Conservation (phyloP, 805 yeast species). For the Komagataella populi region DNA sequence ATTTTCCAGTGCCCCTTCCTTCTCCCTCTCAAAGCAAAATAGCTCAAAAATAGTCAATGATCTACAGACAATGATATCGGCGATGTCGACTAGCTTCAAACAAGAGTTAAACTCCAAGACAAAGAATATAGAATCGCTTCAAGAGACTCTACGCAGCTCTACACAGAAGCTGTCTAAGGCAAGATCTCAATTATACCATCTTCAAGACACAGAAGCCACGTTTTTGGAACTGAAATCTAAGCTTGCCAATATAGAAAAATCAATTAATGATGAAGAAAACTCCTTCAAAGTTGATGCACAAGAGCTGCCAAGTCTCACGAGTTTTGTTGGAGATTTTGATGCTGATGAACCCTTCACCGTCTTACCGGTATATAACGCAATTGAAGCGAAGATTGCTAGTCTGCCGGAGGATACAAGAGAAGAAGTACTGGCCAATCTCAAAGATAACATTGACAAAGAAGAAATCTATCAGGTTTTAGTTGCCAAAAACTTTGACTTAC, state of each 20-base stretch:
- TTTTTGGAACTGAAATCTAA: slow-evolving; percentile 40
- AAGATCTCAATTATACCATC: slow-evolving; percentile 34
- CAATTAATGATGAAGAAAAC: slow-evolving; percentile 48
- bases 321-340: slow-evolving; percentile 48
- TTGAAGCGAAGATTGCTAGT: slow-evolving; percentile 26
- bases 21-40: slow-evolving; percentile 4
- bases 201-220: slow-evolving; percentile 28
- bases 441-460: slow-evolving; percentile 10
- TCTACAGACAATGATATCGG: slow-evolving; percentile 33
- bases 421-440: slow-evolving; percentile 1
- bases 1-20: neutral
- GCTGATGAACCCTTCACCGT: slow-evolving; percentile 89
- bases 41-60: slow-evolving; percentile 32
- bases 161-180: slow-evolving; percentile 35
- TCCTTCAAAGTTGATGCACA: slow-evolving; percentile 30
- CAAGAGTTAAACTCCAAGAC: slow-evolving; percentile 42
- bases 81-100: slow-evolving; percentile 46
- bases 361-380: slow-evolving; percentile 39
- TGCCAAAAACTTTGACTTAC: slow-evolving; percentile 12
- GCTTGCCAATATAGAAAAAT: slow-evolving; percentile 43
- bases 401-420: slow-evolving; percentile 1
- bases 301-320: slow-evolving; percentile 17
- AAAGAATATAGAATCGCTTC: slow-evolving; percentile 34
- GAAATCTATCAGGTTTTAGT: slow-evolving; percentile 13
- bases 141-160: slow-evolving; percentile 42